phyloP scores from a whole-genome alignment of 192 early-diverging fungal genomes.

The Backusella morwellensis region DNA sequence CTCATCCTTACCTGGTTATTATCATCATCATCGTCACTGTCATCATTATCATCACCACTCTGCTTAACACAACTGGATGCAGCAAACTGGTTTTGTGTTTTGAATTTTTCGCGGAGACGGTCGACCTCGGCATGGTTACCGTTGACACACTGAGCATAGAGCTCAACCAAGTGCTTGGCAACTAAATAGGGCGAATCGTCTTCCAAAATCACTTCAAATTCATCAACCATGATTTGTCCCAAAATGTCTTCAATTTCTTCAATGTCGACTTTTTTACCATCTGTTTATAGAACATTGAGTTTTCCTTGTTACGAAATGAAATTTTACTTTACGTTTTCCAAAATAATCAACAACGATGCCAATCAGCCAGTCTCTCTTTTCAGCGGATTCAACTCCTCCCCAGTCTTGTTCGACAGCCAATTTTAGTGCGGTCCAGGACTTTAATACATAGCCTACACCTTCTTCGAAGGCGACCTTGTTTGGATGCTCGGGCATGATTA shows the following conservation, averaged over 20 bases:
- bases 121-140: slow-evolving; percentile 38
- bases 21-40: slow-evolving; percentile 33
- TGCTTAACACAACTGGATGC: slow-evolving; percentile 25
- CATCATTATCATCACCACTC: slow-evolving; percentile 29
- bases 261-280: slow-evolving; percentile 49
- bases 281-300: slow-evolving; percentile 21
- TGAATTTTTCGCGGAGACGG: slow-evolving; percentile 22
- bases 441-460: slow-evolving; percentile 60
- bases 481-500: slow-evolving; percentile 33
- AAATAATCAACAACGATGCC: slow-evolving; percentile 65
- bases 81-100: neutral
- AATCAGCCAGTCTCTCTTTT: slow-evolving; percentile 69
- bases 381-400: slow-evolving; percentile 63
- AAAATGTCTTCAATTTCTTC: slow-evolving; percentile 56
- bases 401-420: slow-evolving; percentile 69
- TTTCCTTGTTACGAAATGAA: neutral
- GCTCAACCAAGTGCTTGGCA: slow-evolving; percentile 41
- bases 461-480: slow-evolving; percentile 56
- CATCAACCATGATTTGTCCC: slow-evolving; percentile 54
- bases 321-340: slow-evolving; percentile 41
- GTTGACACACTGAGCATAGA: slow-evolving; percentile 46
- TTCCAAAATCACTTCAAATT: slow-evolving; percentile 52
- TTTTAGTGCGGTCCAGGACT: slow-evolving; percentile 70
- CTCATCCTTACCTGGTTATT: neutral
- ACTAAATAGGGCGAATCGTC: slow-evolving; percentile 57